phyloP scores from a whole-genome alignment of 2,329 filamentous ascomycete genomes.

The Alternaria infectoria region DNA sequence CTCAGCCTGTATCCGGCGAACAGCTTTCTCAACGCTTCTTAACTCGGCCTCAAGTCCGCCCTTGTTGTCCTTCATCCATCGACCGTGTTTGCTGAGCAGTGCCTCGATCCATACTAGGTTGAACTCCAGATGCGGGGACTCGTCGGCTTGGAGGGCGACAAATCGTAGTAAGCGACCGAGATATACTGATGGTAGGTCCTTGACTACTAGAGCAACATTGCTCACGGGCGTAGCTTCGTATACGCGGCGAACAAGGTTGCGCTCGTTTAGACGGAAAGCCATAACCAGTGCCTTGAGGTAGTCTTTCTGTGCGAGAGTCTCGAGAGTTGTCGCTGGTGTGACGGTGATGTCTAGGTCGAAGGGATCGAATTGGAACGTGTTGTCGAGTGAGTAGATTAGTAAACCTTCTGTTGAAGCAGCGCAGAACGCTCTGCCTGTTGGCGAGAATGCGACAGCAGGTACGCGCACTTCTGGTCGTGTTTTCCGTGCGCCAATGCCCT shows the following conservation, averaged over 20 bases:
- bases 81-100: slow-evolving; percentile 78
- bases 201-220: slow-evolving; percentile 79
- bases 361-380: slow-evolving; percentile 84
- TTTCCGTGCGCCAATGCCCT: slow-evolving; percentile 84
- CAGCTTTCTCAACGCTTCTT: slow-evolving; percentile 78
- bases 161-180: slow-evolving; percentile 84
- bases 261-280: slow-evolving; percentile 94
- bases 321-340: slow-evolving; percentile 72
- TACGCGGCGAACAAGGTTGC: slow-evolving; percentile 78
- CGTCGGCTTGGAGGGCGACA: slow-evolving; percentile 84
- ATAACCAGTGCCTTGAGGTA: slow-evolving; percentile 94
- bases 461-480: slow-evolving; percentile 84
- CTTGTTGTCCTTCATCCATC: slow-evolving; percentile 81
- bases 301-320: slow-evolving; percentile 78
- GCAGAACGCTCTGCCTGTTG: slow-evolving; percentile 88
- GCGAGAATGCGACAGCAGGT: slow-evolving; percentile 82
- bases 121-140: slow-evolving; percentile 92
- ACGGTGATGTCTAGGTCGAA: slow-evolving; percentile 95
- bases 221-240: slow-evolving; percentile 81
- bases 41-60: slow-evolving; percentile 84
- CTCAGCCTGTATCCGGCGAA: slow-evolving; percentile 81
- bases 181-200: slow-evolving; percentile 82
- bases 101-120: slow-evolving; percentile 92
- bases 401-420: slow-evolving; percentile 94
- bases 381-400: slow-evolving; percentile 90